Evolutionary conservation across 2,329 filamentous ascomycete species (phyloP).

Genomic region (Pseudocercospora ulei): DNA sequence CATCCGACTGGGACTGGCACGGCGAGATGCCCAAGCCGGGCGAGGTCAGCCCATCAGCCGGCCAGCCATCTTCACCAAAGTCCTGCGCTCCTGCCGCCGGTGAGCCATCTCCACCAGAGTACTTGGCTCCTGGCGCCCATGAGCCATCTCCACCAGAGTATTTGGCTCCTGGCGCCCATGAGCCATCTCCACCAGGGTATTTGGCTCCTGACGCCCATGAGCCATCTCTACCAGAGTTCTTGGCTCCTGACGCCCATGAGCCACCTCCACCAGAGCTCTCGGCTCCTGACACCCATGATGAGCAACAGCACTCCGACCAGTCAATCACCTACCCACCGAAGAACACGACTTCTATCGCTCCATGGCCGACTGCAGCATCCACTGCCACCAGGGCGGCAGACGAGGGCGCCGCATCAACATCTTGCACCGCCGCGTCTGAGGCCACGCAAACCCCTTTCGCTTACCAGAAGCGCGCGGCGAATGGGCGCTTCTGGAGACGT

Average conservation of each 20-base stretch:
- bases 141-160: too few relatives aligned
- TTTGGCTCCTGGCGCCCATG: too few relatives aligned
- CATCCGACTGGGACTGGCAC: slow-evolving; percentile 8
- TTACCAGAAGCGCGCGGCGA: slow-evolving; percentile 4
- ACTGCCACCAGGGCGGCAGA: background rate
- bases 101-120: slow-evolving; percentile 2
- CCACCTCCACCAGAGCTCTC: slow-evolving; percentile 2
- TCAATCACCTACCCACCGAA: slow-evolving; percentile 4
- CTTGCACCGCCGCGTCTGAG: slow-evolving; percentile 5
- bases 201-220: slow-evolving; percentile 2
- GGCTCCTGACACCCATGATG: slow-evolving; percentile 2
- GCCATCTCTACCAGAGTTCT: too few relatives aligned
- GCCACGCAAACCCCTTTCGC: background rate
- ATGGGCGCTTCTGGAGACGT: slow-evolving; percentile 2
- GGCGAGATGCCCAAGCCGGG: slow-evolving; percentile 1
- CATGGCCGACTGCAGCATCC: background rate
- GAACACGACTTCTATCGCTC: slow-evolving; percentile 3
- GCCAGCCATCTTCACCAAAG: background rate
- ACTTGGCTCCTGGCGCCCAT: slow-evolving; percentile 1
- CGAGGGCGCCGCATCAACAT: background rate
- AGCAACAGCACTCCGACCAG: background rate
- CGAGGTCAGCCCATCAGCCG: background rate
- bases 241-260: too few relatives aligned
- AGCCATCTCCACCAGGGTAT: background rate
- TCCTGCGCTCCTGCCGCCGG: slow-evolving; percentile 4